phyloP scores from a whole-genome alignment of 108 stramenopile species.

The Pseudonitzschia delicatissima region DNA sequence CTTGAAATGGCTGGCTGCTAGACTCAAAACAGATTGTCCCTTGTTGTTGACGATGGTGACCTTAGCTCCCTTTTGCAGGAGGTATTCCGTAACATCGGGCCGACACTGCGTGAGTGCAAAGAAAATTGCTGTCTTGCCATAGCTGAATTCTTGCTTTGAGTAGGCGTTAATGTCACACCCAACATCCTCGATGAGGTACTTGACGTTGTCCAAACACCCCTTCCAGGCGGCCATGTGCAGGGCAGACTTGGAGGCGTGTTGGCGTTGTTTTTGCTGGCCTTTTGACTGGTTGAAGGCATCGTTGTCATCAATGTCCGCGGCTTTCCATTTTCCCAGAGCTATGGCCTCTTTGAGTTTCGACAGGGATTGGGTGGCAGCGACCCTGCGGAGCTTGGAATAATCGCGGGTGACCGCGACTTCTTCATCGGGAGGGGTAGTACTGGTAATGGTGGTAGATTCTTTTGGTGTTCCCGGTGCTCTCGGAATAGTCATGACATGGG shows the following conservation, averaged over 20 bases:
- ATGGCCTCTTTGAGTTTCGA: background rate
- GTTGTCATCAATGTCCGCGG: background rate
- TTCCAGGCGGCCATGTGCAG: conserved; percentile 82
- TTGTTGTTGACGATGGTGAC: conserved; percentile 86
- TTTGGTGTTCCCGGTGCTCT: no score
- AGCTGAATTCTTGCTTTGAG: conserved; percentile 49
- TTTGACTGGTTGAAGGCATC: background rate
- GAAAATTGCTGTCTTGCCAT: conserved; percentile 85
- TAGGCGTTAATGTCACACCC: conserved; percentile 55
- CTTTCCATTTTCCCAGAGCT: background rate
- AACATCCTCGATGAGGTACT: conserved; percentile 40
- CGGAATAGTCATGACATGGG: no score
- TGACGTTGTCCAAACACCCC: conserved; percentile 51
- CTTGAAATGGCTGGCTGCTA: conserved; percentile 41
- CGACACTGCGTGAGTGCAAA: conserved; percentile 73
- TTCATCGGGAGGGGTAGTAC: no score
- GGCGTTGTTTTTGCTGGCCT: conserved; percentile 13
- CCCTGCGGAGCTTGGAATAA: background rate
- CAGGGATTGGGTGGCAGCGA: conserved; percentile 5
- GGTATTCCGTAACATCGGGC: conserved; percentile 48
- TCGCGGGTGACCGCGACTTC: no score
- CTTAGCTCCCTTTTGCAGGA: conserved; percentile 41
- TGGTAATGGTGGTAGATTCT: no score
- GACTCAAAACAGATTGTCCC: conserved; percentile 67
- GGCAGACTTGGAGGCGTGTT: conserved; percentile 35